phyloP scores from a whole-genome alignment of 306 rosid species.

The Begonia masoniana region DNA sequence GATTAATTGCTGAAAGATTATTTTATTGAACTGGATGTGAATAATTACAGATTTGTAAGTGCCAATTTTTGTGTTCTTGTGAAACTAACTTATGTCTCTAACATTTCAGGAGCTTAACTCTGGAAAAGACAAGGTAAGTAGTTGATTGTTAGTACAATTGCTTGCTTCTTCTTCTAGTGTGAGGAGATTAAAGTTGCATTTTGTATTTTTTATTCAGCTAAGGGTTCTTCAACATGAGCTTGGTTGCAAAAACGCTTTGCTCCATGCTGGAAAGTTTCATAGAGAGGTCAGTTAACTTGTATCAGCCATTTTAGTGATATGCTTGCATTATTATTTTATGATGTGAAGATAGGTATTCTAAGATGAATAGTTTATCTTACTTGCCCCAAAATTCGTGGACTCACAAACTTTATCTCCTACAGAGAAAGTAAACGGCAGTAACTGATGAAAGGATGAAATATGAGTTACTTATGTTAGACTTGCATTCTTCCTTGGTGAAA shows the following conservation, averaged over 20 bases:
- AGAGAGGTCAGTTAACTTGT: slow-evolving; percentile 36
- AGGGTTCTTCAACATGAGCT: slow-evolving; percentile 59
- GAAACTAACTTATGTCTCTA: slow-evolving; percentile 6
- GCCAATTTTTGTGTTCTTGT: background rate
- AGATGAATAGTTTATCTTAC: background rate
- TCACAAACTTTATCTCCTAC: slow-evolving; percentile 8
- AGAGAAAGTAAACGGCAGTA: slow-evolving; percentile 22
- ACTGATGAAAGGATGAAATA: slow-evolving; percentile 16
- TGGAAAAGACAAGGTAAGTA: slow-evolving; percentile 64
- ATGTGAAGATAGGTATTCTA: slow-evolving; percentile 1
- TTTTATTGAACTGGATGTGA: background rate
- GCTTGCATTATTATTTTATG: slow-evolving; percentile 6
- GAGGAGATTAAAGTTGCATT: background rate
- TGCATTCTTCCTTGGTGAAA: slow-evolving; percentile 1
- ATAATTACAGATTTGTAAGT: background rate
- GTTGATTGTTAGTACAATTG: background rate
- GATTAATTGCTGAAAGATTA: slow-evolving; percentile 1
- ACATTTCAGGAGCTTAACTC: slow-evolving; percentile 61
- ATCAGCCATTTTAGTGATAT: background rate
- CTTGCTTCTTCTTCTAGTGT: background rate
- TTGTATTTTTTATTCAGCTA: slow-evolving; percentile 29
- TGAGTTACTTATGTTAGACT: slow-evolving; percentile 19
- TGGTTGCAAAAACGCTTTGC: slow-evolving; percentile 58
- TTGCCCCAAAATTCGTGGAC: slow-evolving; percentile 6
- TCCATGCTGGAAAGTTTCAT: slow-evolving; percentile 30